Conservation (phyloP, 2,329 filamentous ascomycete species). For the Aspergillus udagawae region DNA sequence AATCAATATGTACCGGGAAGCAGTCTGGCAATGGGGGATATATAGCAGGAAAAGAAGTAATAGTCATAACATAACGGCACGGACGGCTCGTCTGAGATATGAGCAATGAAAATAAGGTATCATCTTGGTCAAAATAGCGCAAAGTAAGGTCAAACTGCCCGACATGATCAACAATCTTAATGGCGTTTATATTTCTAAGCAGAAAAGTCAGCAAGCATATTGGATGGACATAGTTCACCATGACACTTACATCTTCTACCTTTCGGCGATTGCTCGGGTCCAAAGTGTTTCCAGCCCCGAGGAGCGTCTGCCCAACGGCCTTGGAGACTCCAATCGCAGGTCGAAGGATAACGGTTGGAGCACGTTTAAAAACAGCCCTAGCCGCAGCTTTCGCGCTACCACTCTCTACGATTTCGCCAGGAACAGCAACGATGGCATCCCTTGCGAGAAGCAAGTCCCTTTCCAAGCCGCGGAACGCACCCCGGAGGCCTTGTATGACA, state of each 20-base stretch:
- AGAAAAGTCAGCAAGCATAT: neutral
- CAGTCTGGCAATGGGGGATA: neutral
- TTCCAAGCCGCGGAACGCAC: constrained; percentile 76
- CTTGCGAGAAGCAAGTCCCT: constrained; percentile 81
- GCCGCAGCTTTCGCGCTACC: constrained; percentile 76
- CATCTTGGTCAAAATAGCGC: neutral
- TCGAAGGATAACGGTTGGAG: constrained; percentile 88
- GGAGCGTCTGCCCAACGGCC: constrained; percentile 79
- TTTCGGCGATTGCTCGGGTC: constrained; percentile 77
- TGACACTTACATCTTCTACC: constrained; percentile 78
- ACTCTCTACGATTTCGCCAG: constrained; percentile 84
- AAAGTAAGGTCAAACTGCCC: neutral
- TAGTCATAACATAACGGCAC: neutral
- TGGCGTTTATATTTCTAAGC: constrained; percentile 44
- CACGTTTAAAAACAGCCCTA: constrained; percentile 70
- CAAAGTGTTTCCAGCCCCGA: constrained; percentile 88
- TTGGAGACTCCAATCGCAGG: constrained; percentile 88
- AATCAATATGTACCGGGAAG: neutral
- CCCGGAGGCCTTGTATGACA: constrained; percentile 78
- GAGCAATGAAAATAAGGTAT: neutral
- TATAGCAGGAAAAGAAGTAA: neutral
- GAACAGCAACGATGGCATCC: constrained; percentile 92
- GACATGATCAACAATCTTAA: constrained; percentile 14
- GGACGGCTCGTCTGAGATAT: neutral
- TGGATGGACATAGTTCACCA: neutral